Base-by-base conservation (phyloP, 768 basidiomycete genomes). In the Gelatoporia subvermispora region DNA sequence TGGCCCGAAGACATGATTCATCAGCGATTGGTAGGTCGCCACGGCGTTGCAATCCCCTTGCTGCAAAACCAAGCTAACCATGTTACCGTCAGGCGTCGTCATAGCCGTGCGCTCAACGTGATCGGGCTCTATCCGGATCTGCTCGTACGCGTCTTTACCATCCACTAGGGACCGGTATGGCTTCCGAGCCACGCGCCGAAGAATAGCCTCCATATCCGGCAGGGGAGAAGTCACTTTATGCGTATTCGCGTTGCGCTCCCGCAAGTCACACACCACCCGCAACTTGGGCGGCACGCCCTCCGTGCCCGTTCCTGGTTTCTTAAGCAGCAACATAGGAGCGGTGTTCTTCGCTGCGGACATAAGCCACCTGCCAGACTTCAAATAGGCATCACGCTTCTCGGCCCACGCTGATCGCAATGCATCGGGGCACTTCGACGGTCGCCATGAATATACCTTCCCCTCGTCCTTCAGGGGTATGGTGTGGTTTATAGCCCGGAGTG, bases 371-470 rank as follows among this genome's bases (percentile, higher is more conserved):
- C 66, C 68, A 0, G 63, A 56, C 13, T 49, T 44, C 0, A 66
- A 42, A 50, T 69, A 70, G 0, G 57, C 55, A 10, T 68, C 61
- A 0, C 55, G 47, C 43, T 71, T 71, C 35, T 56, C 56, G 0
- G 28, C 22, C 66, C 66, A 69, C 2, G 52, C 43, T 0, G 46
- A 44, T 7, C 56, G 49, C 7, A 64, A 49, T 0, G 60, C 59
- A 20, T 71, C 67, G 2, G 68, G 68, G 43, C 76, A 77, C 9
- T 54, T 24, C 2, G 62, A 60, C 1, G 60, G 62, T 4, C 59
- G 48, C 69, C 68, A 75, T 0, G 52, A 50, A 42, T 72, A 70
- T 0, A 59, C 43, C 38, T 63, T 61, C 9, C 43, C 45, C 43
- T 59, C 52, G 41, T 70, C 66, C 16, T 63, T 63, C 4, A 70